Base-by-base conservation (phyloP, 1,284 basidiomycete genomes). In the Meira miltonrushii region DNA sequence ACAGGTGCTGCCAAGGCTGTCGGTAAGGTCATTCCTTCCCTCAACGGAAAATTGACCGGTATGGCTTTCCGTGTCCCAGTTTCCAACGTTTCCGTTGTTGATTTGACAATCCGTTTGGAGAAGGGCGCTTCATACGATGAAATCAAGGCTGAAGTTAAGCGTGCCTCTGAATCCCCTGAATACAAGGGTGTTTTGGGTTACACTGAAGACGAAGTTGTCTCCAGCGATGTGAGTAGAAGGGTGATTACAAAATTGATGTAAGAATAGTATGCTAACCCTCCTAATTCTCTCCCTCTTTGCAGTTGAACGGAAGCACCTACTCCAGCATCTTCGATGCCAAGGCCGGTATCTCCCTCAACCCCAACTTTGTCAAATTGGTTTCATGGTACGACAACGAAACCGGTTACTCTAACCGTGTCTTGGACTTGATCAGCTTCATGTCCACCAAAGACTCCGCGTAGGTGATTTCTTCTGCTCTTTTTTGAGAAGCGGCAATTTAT, bases 1-100 rank as follows among this genome's bases (percentile, higher is more conserved):
- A 98, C 95, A 67, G 94, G 94, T 84, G 94, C 94, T 68, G 95
- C 95, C 81, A 98, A 98, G 82, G 62, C 93, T 68, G 94, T 97
- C 79, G 94, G 94, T 79, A 96, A 98, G 85, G 94, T 98, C 81
- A 98, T 98, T 80, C 94, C 94, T 67, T 81, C 82, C 65, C 86
- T 99, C 75, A 96, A 97, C 82, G 94, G 94, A 83, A 98, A 97
- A 84, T 87, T 79, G 38, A 91, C 89, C 66, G 92, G 92, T 82
- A 88, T 97, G 80, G 77, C 94, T 54, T 97, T 98, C 93, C 95
- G 94, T 83, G 88, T 98, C 62, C 95, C 94, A 71, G 95, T 92
- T 67, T 83, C 90, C 75, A 90, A 98, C 78, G 95, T 98, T 71
- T 97, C 94, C 69, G 95, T 98, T 69, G 94, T 99, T 79, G 94